phyloP scores from a whole-genome alignment of 768 basidiomycete genomes.

The Psilocybe cyanescens region DNA sequence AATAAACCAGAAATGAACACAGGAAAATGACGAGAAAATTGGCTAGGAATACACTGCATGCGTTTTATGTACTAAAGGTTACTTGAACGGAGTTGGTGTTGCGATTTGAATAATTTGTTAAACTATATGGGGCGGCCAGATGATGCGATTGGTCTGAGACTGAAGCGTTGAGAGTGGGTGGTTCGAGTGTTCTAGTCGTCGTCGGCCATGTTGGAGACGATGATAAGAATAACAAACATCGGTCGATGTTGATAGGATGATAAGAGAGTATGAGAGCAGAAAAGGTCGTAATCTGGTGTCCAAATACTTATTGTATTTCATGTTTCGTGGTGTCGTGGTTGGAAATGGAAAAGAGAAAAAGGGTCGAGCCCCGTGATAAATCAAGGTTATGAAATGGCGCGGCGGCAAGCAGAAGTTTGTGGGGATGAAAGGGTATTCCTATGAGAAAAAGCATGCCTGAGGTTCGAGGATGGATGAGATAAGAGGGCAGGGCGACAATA shows the following conservation, averaged over 20 bases:
- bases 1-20: slow-evolving; percentile 15
- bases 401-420: not conserved
- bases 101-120: slow-evolving; percentile 3
- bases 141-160: not conserved
- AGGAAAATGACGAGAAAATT: slow-evolving; percentile 17
- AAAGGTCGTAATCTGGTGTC: not conserved
- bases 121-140: not conserved
- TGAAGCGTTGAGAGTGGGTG: too few species aligned
- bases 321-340: not conserved
- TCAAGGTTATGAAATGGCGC: not conserved
- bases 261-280: not conserved
- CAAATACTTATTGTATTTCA: slow-evolving; percentile 13
- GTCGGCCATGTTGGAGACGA: too few species aligned
- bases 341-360: not conserved
- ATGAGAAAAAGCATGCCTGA: not conserved
- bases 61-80: slow-evolving; percentile 20
- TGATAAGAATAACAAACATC: too few species aligned
- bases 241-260: not conserved
- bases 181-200: too few species aligned
- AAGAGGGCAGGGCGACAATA: not conserved
- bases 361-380: not conserved
- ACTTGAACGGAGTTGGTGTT: slow-evolving; percentile 20
- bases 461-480: not conserved
- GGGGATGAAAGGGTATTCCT: not conserved
- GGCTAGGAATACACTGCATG: slow-evolving; percentile 32